These are phyloP conservation scores for Suillus weaverae DNA, from an alignment of 768 basidiomycete species.

Conservation along the genomic window DNA sequence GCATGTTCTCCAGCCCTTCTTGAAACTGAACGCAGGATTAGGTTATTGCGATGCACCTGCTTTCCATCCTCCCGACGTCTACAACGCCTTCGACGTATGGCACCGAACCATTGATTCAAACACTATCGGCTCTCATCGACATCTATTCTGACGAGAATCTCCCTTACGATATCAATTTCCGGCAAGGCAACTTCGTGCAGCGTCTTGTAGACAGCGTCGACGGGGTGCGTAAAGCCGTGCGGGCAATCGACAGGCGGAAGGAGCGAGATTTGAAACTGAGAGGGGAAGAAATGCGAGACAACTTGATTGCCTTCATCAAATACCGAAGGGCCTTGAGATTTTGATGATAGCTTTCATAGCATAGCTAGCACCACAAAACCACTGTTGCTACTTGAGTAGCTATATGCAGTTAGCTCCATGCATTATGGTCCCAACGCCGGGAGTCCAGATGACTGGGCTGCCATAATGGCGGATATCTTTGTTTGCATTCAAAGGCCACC, in stretches of 20 bases:
- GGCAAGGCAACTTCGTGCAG: slow-evolving; percentile 55
- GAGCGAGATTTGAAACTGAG: slow-evolving; percentile 62
- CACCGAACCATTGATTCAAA: slow-evolving; percentile 75
- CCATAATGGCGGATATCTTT: slow-evolving; percentile 1
- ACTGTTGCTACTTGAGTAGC: neutral
- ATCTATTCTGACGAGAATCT: slow-evolving; percentile 88
- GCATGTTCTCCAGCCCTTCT: slow-evolving; percentile 33
- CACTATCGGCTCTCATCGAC: slow-evolving; percentile 82
- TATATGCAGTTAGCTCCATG: neutral
- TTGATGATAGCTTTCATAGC: neutral
- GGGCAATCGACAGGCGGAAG: slow-evolving; percentile 64
- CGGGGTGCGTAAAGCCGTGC: slow-evolving; percentile 60
- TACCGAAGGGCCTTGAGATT: slow-evolving; percentile 62
- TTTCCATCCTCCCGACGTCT: slow-evolving; percentile 58
- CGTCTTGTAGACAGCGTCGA: slow-evolving; percentile 60
- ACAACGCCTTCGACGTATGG: slow-evolving; percentile 41
- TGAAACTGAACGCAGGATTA: slow-evolving; percentile 23
- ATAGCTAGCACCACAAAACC: neutral
- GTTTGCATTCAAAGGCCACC: slow-evolving; percentile 9
- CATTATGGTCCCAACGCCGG: neutral
- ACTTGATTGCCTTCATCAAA: slow-evolving; percentile 71
- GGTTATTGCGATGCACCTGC: slow-evolving; percentile 64
- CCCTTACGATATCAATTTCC: slow-evolving; percentile 82
- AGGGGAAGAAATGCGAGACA: slow-evolving; percentile 77
- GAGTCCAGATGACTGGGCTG: neutral